Base-by-base conservation (phyloP, 2,329 filamentous ascomycete genomes). In the Teratosphaeria zuluensis region DNA sequence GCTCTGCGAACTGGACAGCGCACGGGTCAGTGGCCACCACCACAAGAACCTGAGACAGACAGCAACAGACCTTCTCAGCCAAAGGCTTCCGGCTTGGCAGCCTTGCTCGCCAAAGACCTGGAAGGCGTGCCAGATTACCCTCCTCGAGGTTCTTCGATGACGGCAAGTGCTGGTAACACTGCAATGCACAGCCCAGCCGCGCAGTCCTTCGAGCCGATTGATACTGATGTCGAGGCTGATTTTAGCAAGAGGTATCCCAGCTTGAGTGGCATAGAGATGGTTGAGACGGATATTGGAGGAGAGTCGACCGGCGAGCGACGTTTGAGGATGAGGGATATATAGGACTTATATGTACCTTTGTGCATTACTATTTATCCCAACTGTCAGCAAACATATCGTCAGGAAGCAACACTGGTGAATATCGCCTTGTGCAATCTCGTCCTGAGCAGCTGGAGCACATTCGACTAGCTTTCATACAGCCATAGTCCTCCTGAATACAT, bases 231-330 rank as follows among this genome's bases (percentile, higher is more conserved):
- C 78, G 83, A 86, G 62, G 75, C 75, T 24, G 81, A 89, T 69
- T 96, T 97, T 71, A 87, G 86, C 61, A 91, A 91, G 74, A 80
- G 90, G 59, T 96, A 91, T 73, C 92, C 92, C 0, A 95, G 88
- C 70, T 76, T 97, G 59, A 86, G 85, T 58, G 83, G 90, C 9
- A 83, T 96, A 65, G 92, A 96, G 76, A 89, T 92, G 85, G 87
- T 90, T n/a, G 89, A 94, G 75, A 64, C 59, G 53, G 67, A 69
- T 32, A 64, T 68, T 58, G 60, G 58, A 16, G 61, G 33, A 8
- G 48, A 14, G 3, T 4, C 24, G 24, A 28, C 0, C 35, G 56
- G 48, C 16, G 42, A 48, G 33, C 33, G 56, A 28, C 46, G 8
- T 9, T 11, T 52, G 56, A 24, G 56, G 56, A 19, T 57, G 21